A percentile compares a stretch with the other conserved stretches of the same genome.
Evolutionary conservation across 495 filamentous ascomycete genomes (phyloP).

Genomic region (Penicillium robsamsonii): DNA sequence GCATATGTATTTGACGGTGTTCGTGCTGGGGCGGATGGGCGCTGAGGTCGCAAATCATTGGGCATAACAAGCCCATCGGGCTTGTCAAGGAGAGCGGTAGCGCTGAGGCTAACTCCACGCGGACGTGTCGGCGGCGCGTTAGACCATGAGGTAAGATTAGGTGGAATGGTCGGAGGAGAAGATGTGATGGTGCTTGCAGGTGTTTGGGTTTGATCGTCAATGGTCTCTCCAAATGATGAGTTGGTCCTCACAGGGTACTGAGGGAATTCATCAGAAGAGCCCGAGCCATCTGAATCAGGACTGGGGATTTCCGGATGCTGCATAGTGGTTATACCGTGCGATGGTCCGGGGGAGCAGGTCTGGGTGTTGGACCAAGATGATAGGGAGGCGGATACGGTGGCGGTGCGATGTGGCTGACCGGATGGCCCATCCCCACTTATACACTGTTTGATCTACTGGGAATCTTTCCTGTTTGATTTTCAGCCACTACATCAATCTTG

Average conservation of each 20-base stretch:
- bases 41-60: conserved; percentile 44
- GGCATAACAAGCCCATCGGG: conserved; percentile 31
- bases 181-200: conserved; percentile 44
- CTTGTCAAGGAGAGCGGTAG: conserved; percentile 33
- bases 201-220: conserved; percentile 38
- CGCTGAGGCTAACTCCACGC: conserved; percentile 43
- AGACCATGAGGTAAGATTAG: conserved; percentile 42
- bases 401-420: conserved; percentile 19
- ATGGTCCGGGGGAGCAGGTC: conserved; percentile 18
- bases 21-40: conserved; percentile 59
- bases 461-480: conserved; percentile 3
- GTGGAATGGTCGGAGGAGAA: conserved; percentile 41
- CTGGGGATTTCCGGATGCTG: conserved; percentile 55
- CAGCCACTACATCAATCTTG: conserved; percentile 2
- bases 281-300: conserved; percentile 64
- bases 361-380: conserved; percentile 20
- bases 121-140: conserved; percentile 37
- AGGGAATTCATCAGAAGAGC: conserved; percentile 58
- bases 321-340: conserved; percentile 38
- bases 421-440: conserved; percentile 4
- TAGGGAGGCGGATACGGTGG: conserved; percentile 26
- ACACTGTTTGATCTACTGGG: conserved; percentile 4
- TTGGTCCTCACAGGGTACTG: conserved; percentile 45
- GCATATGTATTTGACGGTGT: conserved; percentile 73
- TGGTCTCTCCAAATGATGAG: conserved; percentile 39